Evolutionary conservation across 345 rosid species (phyloP).

Genomic region (Brassica incana): DNA sequence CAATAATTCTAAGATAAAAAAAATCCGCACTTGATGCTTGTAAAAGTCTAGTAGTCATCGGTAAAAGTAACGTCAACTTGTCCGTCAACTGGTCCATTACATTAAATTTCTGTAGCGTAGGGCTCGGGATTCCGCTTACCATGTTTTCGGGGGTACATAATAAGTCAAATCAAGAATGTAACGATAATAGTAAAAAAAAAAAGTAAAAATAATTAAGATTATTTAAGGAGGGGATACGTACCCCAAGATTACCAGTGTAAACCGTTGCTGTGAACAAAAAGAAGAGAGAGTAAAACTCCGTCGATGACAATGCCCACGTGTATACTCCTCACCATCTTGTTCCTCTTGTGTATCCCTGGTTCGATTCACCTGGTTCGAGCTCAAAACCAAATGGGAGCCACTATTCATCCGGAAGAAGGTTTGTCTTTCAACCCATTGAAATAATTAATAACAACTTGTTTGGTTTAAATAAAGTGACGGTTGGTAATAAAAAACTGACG

Average conservation of each 20-base stretch:
- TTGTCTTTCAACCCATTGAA: background rate
- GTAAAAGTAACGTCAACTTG: background rate
- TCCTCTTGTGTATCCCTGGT: conserved; percentile 13
- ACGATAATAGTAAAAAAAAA: background rate
- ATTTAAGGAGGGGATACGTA: background rate
- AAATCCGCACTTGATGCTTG: no score
- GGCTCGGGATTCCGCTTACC: background rate
- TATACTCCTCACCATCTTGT: conserved; percentile 15
- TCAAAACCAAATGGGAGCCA: conserved; percentile 21
- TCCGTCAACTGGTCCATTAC: background rate
- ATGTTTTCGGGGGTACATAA: background rate
- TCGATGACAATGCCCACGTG: background rate
- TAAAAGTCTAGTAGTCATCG: background rate
- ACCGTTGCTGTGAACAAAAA: background rate
- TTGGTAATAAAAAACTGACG: background rate
- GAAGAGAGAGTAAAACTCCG: background rate
- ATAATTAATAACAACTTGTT: background rate
- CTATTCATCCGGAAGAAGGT: conserved; percentile 33
- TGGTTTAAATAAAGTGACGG: background rate
- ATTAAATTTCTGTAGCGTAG: background rate
- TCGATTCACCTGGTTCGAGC: conserved; percentile 20
- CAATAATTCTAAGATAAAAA: no score
- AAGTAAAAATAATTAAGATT: background rate
- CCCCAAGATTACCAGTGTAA: background rate
- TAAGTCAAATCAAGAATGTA: conserved; percentile 1